Evolutionary conservation across 2,329 filamentous ascomycete species (phyloP), one percentile per base, ranked within the genome.

Genomic region (Neofusicoccum cordaticola): DNA sequence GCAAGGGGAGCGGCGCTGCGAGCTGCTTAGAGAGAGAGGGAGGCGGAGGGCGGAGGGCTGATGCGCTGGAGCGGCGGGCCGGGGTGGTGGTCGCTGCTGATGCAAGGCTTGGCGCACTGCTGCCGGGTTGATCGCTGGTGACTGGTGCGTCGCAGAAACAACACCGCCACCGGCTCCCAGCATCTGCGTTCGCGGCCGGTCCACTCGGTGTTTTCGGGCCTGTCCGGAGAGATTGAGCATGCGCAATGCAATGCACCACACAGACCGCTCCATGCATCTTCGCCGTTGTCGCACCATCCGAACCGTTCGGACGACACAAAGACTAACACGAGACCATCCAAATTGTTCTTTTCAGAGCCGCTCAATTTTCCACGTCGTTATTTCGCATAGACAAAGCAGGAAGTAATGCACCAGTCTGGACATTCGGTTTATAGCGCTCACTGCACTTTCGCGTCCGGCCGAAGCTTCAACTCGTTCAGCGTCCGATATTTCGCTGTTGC

Each of bases 1-100:
- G 35, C 31, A 61, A 39, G 19, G 34, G 57, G 34, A 42, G 56
- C 13, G 22, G 56, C 31, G 52, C 56, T 45, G 27, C 22, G 42
- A 35, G 42, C 56, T 39, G 57, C 6, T 47, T 19, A 22, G 41
- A 39, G 42, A 47, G 44, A 60, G 57, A 61, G 57, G 44, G 57
- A 48, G 37, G 27, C 27, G 27, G 27, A 31, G 27, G 27, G 58
- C 39, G 22, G 44, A 39, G 44, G 47, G 58, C 58, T 50, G 58
- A 62, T 62, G 58, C 57, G 57, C 57, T 47, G 44, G 57, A 48
- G 42, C 57, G 47, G 56, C 42, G 53, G 39, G 50, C 50, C 52
- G 17, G 58, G 58, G 45, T 42, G 27, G 44, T 31, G 34, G 47
- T 19, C 35, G 51, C 52, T 41, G 58, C 58, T 62, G 58, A 62